phyloP scores from a whole-genome alignment of 352 stramenopile genomes.

The Saprolegnia parasitica region DNA sequence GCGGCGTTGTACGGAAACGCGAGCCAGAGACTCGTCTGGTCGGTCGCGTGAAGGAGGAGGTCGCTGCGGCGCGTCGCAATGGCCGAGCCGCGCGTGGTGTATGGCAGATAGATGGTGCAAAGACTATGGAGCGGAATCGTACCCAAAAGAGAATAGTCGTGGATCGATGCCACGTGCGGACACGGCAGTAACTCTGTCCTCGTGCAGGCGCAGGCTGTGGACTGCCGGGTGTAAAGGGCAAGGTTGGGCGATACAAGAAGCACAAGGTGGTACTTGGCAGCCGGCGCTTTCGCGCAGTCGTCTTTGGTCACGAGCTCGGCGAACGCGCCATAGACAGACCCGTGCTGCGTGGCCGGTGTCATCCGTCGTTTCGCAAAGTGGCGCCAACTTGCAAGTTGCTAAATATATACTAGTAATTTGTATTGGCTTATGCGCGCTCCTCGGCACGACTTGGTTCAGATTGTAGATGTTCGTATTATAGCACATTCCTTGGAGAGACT shows the following conservation, averaged over 20 bases:
- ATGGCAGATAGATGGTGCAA: slow-evolving; percentile 5
- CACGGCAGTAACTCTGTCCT: background rate
- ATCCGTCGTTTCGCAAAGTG: background rate
- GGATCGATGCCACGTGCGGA: background rate
- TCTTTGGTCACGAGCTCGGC: background rate
- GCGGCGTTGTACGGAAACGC: slow-evolving; percentile 21
- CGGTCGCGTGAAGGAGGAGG: background rate
- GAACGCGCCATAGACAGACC: slow-evolving; percentile 2
- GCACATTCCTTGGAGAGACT: too few relatives aligned
- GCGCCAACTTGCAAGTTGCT: too few relatives aligned
- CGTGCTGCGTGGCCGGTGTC: background rate
- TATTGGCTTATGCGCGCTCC: too few relatives aligned
- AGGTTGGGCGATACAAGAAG: background rate
- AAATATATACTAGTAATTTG: too few relatives aligned
- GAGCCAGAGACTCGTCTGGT: background rate
- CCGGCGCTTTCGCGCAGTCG: background rate
- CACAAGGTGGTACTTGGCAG: background rate
- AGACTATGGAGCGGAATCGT: background rate
- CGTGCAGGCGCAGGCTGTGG: background rate
- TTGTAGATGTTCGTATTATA: too few relatives aligned
- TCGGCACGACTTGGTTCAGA: too few relatives aligned
- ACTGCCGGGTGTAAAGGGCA: background rate
- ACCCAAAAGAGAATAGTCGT: background rate
- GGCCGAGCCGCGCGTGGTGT: slow-evolving; percentile 15
- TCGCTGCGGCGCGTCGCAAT: slow-evolving; percentile 22